phyloP scores from a whole-genome alignment of 164 flowering plant genomes.

The Hamamelis virginiana region DNA sequence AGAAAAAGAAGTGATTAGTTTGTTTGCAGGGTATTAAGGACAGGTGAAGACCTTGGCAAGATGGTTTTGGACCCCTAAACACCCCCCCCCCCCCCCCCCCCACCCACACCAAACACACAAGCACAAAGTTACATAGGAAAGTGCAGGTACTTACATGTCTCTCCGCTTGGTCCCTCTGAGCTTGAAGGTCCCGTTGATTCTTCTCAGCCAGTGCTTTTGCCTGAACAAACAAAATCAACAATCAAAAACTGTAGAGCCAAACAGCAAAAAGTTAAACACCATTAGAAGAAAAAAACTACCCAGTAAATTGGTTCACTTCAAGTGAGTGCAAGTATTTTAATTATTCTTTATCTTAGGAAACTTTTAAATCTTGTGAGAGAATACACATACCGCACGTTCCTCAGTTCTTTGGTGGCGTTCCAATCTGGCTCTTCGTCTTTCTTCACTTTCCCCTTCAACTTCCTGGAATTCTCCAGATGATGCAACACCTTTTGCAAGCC shows the following conservation, averaged over 20 bases:
- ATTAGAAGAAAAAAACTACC: background rate
- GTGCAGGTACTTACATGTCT: constrained; percentile 60
- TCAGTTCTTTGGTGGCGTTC: constrained; percentile 70
- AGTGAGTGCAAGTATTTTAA: background rate
- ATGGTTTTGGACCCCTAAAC: no score
- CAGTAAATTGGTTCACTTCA: background rate
- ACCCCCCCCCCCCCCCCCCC: background rate
- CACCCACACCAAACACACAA: background rate
- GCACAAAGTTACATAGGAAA: background rate
- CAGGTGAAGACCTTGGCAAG: no score
- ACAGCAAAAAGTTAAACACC: background rate
- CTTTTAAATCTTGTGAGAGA: background rate
- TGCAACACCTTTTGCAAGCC: constrained; percentile 35
- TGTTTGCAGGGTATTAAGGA: no score
- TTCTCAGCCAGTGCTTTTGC: constrained; percentile 82
- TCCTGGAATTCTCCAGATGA: constrained; percentile 70
- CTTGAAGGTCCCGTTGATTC: constrained; percentile 80
- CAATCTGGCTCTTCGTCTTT: constrained; percentile 75
- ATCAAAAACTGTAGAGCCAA: background rate
- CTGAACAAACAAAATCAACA: constrained; percentile 32
- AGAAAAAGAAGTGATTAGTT: no score
- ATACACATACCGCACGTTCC: constrained; percentile 70
- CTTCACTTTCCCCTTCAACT: constrained; percentile 79
- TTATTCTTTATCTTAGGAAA: background rate
- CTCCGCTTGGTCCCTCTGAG: constrained; percentile 82